phyloP scores from a whole-genome alignment of 2,329 filamentous ascomycete genomes.

The Xylariaceae sp. region DNA sequence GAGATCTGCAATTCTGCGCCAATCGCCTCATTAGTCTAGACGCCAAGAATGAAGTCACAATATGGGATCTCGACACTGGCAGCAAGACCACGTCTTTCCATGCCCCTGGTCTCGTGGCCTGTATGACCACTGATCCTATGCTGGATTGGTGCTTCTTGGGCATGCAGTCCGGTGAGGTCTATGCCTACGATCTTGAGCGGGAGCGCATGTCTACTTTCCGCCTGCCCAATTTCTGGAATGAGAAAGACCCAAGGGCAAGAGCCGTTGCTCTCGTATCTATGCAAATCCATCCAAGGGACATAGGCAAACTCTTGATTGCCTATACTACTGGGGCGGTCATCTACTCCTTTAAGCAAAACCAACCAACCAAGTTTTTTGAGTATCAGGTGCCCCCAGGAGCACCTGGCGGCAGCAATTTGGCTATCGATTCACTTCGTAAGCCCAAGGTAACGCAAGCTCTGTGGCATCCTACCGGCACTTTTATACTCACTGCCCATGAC shows the following conservation, averaged over 20 bases:
- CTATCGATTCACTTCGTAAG: constrained; percentile 57
- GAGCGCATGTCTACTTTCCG: constrained; percentile 70
- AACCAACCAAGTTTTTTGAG: constrained; percentile 71
- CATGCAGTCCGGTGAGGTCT: constrained; percentile 74
- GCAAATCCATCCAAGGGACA: constrained; percentile 84
- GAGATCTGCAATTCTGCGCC: constrained; percentile 75
- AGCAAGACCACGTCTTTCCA: constrained; percentile 64
- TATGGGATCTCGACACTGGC: constrained; percentile 76
- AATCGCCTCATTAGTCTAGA: constrained; percentile 84
- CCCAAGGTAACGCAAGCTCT: constrained; percentile 77
- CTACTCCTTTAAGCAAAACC: constrained; percentile 92
- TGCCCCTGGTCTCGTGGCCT: constrained; percentile 70
- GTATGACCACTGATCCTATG: constrained; percentile 78
- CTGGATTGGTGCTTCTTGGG: constrained; percentile 92
- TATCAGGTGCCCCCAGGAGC: constrained; percentile 80
- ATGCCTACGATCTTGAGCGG: constrained; percentile 90
- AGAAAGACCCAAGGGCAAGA: constrained; percentile 63
- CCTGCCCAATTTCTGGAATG: constrained; percentile 82
- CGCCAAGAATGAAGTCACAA: constrained; percentile 74
- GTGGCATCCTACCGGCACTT: constrained; percentile 94
- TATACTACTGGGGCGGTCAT: constrained; percentile 84
- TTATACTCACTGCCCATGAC: constrained; percentile 80
- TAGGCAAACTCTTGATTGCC: constrained; percentile 86
- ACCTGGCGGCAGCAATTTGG: constrained; percentile 70
- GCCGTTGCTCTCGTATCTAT: constrained; percentile 65